Conservation (phyloP, 164 flowering plant genomes). For the Nelumbo lutea region DNA sequence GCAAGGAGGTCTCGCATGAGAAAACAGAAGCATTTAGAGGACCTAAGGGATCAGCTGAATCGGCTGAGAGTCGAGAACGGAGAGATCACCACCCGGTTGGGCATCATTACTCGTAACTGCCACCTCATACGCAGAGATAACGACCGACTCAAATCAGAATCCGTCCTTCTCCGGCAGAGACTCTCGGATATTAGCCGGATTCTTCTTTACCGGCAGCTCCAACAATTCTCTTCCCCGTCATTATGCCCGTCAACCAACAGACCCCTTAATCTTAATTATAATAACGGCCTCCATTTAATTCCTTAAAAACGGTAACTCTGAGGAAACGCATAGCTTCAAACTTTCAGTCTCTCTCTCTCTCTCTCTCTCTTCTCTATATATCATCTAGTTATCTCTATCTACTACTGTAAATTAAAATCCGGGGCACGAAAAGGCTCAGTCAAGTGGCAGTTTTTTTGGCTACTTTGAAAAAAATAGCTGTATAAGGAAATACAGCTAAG, state of each 20-base stretch:
- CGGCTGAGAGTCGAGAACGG: conserved; percentile 54
- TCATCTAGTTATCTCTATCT: background rate
- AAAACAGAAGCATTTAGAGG: conserved; percentile 70
- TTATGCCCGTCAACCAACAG: conserved; percentile 4
- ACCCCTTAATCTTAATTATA: conserved; percentile 19
- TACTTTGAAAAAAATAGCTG: conserved; percentile 7
- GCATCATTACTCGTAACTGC: conserved; percentile 25
- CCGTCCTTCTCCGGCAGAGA: conserved; percentile 33
- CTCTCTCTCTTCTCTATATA: background rate
- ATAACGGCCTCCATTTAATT: conserved; percentile 6
- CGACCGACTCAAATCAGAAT: conserved; percentile 47
- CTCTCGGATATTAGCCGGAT: conserved; percentile 41
- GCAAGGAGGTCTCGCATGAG: conserved; percentile 84
- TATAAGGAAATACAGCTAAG: conserved; percentile 11
- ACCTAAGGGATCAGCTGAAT: conserved; percentile 54
- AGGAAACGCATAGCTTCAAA: background rate
- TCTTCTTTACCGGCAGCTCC: conserved; percentile 39
- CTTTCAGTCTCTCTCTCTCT: background rate
- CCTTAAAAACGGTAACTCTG: background rate
- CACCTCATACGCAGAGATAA: conserved; percentile 38
- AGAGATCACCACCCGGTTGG: conserved; percentile 46
- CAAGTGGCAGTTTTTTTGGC: conserved; percentile 7
- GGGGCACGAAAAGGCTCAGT: background rate
- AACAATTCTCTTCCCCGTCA: conserved; percentile 22
- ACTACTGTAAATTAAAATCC: background rate